Evolutionary conservation across 1,284 basidiomycete genomes (phyloP), one percentile per base, ranked within the genome.

Genomic region (Fomitiporia mediterranea): DNA sequence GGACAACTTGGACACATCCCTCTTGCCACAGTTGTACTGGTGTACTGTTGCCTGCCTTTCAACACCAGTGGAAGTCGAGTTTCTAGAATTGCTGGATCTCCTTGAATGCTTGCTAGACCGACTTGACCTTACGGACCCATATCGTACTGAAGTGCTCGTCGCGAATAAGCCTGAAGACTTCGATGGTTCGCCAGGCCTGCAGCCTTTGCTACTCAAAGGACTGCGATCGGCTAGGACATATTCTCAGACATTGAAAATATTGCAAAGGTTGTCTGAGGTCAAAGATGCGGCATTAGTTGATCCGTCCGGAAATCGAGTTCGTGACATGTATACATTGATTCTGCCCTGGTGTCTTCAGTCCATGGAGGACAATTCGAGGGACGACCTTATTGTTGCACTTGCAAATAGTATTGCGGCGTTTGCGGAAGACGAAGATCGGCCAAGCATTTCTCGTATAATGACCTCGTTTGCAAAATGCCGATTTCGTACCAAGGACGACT

Each of bases 401-500:
- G 91, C 93, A 2, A 77, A 83, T 50, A 83, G 89, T 64, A 81
- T 97, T 35, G 84, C 85, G 32, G 70, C 68, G 6, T 77, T 95
- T 23, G 93, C 94, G 1, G 83, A 84, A 35, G 69, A 74, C 39
- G 85, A 92, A 63, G 84, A 84, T 39, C 80, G 84, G 51, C 78
- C 82, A 9, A 90, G 88, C 63, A 87, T 97, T 61, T 77, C 83
- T 57, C 86, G 91, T 32, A 88, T 98, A 63, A 89, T 96, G 81
- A 87, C 80, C 1, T 95, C 92, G 5, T 94, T 96, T 62, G 84
- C 91, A 39, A 92, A 91, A 69, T 77, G 79, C 21, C 88, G 92
- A 43, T 98, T 98, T 77, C 80, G 94, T 42, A 93, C 93, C 1
- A 89, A 89, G 67, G 95, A 98, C 56, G 94, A 98, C 69, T 94